Evolutionary conservation across 495 filamentous ascomycete species (phyloP).

Genomic region (Daldinia decipiens): DNA sequence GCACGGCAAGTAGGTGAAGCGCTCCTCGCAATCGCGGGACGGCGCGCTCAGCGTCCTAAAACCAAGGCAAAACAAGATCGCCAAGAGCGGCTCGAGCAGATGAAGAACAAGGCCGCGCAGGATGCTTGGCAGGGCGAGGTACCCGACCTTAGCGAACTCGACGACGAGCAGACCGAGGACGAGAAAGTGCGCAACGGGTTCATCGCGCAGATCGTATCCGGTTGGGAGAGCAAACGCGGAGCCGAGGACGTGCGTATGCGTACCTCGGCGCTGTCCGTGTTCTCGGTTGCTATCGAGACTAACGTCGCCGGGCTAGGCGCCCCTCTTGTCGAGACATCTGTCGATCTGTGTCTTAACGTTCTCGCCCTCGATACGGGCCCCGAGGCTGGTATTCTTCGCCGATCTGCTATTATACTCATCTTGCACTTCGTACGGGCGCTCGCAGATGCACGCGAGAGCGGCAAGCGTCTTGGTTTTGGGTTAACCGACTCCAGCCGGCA

Average conservation of each 20-base stretch:
- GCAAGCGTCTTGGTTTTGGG: slow-evolving; percentile 66
- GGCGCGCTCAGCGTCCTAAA: slow-evolving; percentile 67
- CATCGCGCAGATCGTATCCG: slow-evolving; percentile 71
- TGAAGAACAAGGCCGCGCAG: slow-evolving; percentile 60
- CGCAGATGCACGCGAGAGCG: slow-evolving; percentile 65
- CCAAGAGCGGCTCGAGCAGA: slow-evolving; percentile 56
- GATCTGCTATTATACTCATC: slow-evolving; percentile 76
- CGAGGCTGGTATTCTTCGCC: slow-evolving; percentile 76
- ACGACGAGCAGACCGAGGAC: slow-evolving; percentile 58
- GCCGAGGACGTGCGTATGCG: slow-evolving; percentile 82
- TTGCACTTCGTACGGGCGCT: slow-evolving; percentile 73
- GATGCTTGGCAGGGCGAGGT: slow-evolving; percentile 65
- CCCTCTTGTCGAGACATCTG: slow-evolving; percentile 61
- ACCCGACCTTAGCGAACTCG: slow-evolving; percentile 58
- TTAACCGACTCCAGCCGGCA: slow-evolving; percentile 70
- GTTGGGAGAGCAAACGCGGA: slow-evolving; percentile 76
- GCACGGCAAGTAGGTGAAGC: slow-evolving; percentile 67
- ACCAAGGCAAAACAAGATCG: slow-evolving; percentile 62
- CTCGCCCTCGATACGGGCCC: slow-evolving; percentile 70
- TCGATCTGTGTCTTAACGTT: slow-evolving; percentile 74
- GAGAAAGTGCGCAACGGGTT: slow-evolving; percentile 63
- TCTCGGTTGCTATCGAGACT: slow-evolving; percentile 72
- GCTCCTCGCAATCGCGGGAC: slow-evolving; percentile 72
- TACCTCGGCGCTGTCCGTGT: slow-evolving; percentile 79
- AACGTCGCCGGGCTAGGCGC: slow-evolving; percentile 71